These are phyloP conservation scores for Ensete ventricosum DNA, from an alignment of 176 grass and related monocot genomes.

Conservation along the genomic window DNA sequence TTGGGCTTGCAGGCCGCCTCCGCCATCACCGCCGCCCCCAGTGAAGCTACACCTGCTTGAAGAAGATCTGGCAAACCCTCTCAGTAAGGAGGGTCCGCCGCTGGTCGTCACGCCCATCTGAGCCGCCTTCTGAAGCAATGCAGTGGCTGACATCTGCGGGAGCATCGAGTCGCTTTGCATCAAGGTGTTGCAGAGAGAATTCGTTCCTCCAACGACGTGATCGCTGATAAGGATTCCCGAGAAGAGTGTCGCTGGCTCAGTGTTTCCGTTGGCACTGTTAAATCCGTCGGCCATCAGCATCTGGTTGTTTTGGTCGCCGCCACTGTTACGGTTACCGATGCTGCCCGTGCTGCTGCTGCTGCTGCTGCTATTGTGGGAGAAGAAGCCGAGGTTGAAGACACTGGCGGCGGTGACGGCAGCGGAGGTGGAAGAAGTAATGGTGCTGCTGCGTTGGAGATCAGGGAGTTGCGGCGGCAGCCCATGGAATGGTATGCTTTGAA, in stretches of 20 bases:
- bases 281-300: neutral
- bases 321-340: conserved; percentile 1
- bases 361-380: conserved; percentile 35
- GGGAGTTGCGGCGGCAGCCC: conserved; percentile 94
- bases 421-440: conserved; percentile 6
- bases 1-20: conserved; percentile 26
- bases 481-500: conserved; percentile 74
- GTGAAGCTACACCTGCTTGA: conserved; percentile 6
- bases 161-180: conserved; percentile 53
- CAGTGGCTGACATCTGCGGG: conserved; percentile 90
- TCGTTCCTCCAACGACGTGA: conserved; percentile 25
- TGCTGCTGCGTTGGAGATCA: conserved; percentile 52
- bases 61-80: conserved; percentile 32
- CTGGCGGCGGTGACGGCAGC: neutral
- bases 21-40: conserved; percentile 3
- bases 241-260: conserved; percentile 36
- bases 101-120: conserved; percentile 82
- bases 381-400: conserved; percentile 70
- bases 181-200: conserved; percentile 27
- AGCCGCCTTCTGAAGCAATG: conserved; percentile 88
- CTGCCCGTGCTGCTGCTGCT: conserved; percentile 20
- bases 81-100: conserved; percentile 39
- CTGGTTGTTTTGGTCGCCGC: conserved; percentile 1
- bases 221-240: conserved; percentile 53
- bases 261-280: neutral